These are phyloP conservation scores for Solanum corneliomulleri DNA, from an alignment of 257 asterid genomes.

Conservation along the genomic window DNA sequence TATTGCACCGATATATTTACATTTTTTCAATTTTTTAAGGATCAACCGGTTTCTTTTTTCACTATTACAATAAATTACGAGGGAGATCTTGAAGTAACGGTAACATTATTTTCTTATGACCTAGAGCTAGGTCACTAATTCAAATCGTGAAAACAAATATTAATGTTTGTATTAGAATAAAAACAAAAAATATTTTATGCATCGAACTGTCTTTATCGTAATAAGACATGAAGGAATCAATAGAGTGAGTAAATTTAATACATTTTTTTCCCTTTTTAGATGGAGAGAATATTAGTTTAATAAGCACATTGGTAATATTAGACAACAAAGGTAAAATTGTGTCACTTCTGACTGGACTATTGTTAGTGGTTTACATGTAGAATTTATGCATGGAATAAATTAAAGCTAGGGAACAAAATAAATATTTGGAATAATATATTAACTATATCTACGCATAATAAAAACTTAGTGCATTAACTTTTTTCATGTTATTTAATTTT, in stretches of 20 bases:
- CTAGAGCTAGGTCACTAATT: neutral
- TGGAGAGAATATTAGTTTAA: neutral
- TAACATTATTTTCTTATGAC: neutral
- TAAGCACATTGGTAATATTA: neutral
- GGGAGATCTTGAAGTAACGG: neutral
- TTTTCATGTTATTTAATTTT: neutral
- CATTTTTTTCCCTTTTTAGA: neutral
- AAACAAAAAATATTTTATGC: neutral
- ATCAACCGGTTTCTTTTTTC: neutral
- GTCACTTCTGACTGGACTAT: neutral
- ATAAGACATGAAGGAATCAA: neutral
- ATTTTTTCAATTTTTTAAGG: neutral
- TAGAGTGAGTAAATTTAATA: neutral
- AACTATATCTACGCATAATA: neutral
- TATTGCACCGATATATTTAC: too few species aligned
- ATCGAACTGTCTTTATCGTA: fast-evolving
- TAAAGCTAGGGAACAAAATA: neutral
- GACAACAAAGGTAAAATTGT: neutral
- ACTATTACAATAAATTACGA: neutral
- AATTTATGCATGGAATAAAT: neutral
- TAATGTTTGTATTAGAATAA: neutral
- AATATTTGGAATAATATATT: neutral
- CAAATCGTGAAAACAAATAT: neutral
- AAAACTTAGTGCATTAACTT: neutral
- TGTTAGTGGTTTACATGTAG: neutral